Evolutionary conservation across 2,329 filamentous ascomycete species (phyloP).

Genomic region (Calonectria montana): DNA sequence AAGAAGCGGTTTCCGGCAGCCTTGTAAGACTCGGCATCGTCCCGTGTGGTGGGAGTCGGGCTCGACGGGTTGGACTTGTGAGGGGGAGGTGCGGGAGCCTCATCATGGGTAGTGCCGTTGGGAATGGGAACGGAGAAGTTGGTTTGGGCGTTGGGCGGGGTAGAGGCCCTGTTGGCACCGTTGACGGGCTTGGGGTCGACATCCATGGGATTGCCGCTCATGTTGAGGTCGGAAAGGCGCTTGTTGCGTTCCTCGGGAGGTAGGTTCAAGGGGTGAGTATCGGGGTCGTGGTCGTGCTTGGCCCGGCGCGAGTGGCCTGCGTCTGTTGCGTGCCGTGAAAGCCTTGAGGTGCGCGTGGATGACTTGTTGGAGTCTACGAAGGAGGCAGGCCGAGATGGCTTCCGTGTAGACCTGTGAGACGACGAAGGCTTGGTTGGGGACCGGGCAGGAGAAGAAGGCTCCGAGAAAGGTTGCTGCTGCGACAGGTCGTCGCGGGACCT

Average conservation of each 20-base stretch:
- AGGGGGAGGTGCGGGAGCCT: slow-evolving; percentile 75
- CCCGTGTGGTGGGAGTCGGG: slow-evolving; percentile 64
- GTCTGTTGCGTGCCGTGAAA: slow-evolving; percentile 63
- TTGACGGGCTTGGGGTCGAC: slow-evolving; percentile 74
- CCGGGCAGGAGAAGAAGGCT: slow-evolving; percentile 50
- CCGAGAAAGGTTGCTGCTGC: slow-evolving; percentile 50
- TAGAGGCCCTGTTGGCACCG: slow-evolving; percentile 54
- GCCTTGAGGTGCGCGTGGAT: slow-evolving; percentile 55
- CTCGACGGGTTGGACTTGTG: slow-evolving; percentile 74
- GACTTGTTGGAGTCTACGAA: slow-evolving; percentile 44
- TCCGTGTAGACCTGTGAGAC: slow-evolving; percentile 45
- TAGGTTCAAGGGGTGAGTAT: slow-evolving; percentile 90
- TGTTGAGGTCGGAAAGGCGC: slow-evolving; percentile 74
- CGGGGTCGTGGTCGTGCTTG: slow-evolving; percentile 73
- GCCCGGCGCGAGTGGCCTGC: slow-evolving; percentile 59
- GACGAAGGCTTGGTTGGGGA: slow-evolving; percentile 53
- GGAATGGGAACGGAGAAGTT: slow-evolving; percentile 66
- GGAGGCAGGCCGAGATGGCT: slow-evolving; percentile 47
- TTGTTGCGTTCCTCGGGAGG: slow-evolving; percentile 89
- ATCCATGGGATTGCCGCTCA: slow-evolving; percentile 79
- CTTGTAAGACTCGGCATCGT: slow-evolving; percentile 93
- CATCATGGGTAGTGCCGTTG: slow-evolving; percentile 55
- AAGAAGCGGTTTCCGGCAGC: slow-evolving; percentile 95
- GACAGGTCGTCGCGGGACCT: slow-evolving; percentile 52
- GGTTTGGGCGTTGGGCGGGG: slow-evolving; percentile 60